Evolutionary conservation across 2,329 filamentous ascomycete genomes (phyloP).

Genomic region (Alternaria sp.): DNA sequence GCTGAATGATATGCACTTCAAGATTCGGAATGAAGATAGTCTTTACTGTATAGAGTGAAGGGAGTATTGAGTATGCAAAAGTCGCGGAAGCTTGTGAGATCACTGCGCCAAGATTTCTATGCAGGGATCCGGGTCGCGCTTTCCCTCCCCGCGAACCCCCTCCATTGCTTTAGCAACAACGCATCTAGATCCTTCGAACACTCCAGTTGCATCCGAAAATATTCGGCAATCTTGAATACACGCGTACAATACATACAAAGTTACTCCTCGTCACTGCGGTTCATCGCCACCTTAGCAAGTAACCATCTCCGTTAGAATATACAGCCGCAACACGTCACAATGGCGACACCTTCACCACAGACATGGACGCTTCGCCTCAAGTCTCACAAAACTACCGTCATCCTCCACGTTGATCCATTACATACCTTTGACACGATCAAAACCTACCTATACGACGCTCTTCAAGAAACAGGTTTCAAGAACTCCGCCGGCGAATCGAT

Average conservation of each 20-base stretch:
- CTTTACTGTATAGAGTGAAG: neutral
- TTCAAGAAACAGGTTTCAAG: slow-evolving; percentile 50
- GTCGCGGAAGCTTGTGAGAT: slow-evolving; percentile 9
- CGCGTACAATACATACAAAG: slow-evolving; percentile 8
- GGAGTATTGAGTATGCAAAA: neutral
- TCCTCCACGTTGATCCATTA: slow-evolving; percentile 57
- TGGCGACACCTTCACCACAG: slow-evolving; percentile 34
- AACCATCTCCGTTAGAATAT: neutral
- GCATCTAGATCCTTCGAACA: neutral
- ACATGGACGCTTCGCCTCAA: slow-evolving; percentile 59
- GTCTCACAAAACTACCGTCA: slow-evolving; percentile 55
- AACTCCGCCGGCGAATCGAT: slow-evolving; percentile 42
- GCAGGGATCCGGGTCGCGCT: slow-evolving; percentile 14
- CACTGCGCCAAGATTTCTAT: slow-evolving; percentile 30
- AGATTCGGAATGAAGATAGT: neutral
- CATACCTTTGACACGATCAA: slow-evolving; percentile 53
- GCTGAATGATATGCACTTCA: fast-evolving
- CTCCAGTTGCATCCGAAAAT: neutral
- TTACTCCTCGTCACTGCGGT: too few species aligned
- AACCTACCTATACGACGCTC: slow-evolving; percentile 51
- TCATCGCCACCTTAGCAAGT: neutral
- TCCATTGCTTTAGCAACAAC: slow-evolving; percentile 5
- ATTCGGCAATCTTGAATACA: neutral
- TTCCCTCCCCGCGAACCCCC: slow-evolving; percentile 19
- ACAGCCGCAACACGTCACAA: slow-evolving; percentile 6